Evolutionary conservation across 306 rosid genomes (phyloP).

Genomic region (Prunus salicina): DNA sequence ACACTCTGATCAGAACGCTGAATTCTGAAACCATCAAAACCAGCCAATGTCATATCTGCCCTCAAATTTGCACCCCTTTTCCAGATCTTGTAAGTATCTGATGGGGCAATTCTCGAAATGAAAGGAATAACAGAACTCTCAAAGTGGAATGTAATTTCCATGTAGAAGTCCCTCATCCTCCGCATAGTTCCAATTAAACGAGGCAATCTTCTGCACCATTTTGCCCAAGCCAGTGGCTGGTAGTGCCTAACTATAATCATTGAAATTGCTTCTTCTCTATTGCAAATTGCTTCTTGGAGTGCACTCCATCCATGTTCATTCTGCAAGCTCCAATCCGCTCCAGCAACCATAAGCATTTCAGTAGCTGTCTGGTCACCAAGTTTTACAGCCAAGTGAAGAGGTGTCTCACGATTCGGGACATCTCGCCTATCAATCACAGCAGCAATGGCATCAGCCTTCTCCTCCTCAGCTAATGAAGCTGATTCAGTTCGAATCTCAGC

Average conservation of each 20-base stretch:
- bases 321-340: conserved; percentile 99
- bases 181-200: conserved; percentile 81
- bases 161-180: conserved; percentile 95
- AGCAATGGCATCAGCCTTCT: conserved; percentile 79
- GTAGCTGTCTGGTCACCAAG: conserved; percentile 73
- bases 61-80: conserved; percentile 95
- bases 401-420: conserved; percentile 84
- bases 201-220: conserved; percentile 99
- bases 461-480: conserved; percentile 72
- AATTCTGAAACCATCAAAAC: conserved; percentile 93
- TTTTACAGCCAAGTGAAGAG: conserved; percentile 94
- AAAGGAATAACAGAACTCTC: conserved; percentile 99
- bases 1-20: conserved; percentile 95
- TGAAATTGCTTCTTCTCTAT: conserved; percentile 80
- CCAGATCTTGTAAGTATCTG: conserved; percentile 97
- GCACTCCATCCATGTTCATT: conserved; percentile 99
- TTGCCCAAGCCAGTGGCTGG: conserved; percentile 98
- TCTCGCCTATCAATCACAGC: conserved; percentile 83
- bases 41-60: conserved; percentile 98
- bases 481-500: conserved; percentile 67
- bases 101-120: conserved; percentile 95
- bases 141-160: conserved; percentile 96
- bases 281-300: conserved; percentile 96
- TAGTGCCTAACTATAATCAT: conserved; percentile 78
- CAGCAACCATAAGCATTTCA: conserved; percentile 89